Base-by-base conservation (phyloP, 2,329 filamentous ascomycete genomes). In the Talaromyces sp. region DNA sequence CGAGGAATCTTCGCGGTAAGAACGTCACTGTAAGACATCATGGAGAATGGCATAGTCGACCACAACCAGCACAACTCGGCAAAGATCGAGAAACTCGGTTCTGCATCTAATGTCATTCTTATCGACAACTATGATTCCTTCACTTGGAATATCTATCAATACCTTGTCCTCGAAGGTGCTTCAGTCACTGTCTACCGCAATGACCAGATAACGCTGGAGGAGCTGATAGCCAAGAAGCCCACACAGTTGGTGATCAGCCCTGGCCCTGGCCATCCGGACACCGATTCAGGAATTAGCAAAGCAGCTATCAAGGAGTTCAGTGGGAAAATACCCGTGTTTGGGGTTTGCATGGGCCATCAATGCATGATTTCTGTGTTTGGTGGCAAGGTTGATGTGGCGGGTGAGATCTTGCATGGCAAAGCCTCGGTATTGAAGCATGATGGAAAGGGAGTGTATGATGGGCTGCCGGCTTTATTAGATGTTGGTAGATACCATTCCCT, bases 61-160 rank as follows among this genome's bases (percentile, higher is more conserved):
- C 89, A 97, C 79, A 97, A 94, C 67, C 93, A 93, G 73, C 77
- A 73, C 73, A 89, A 97, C 78, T 90, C 92, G 66, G 85, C 90
- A 68, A 89, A 90, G 62, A 89, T 89, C 35, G 83, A 88, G 61
- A 88, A 89, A 39, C 83, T 97, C 61, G 78, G 89, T 27, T 93
- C 89, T 60, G 95, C 95, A 31, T 91, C 90, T 65, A 98, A 98
- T 79, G 85, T 98, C 66, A 87, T 99, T 68, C 85, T 99, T 69
- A 97, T 99, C 73, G 95, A 99, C 84, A 99, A 99, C 80, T 99
- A 98, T 79, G 95, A 99, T 80, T 98, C 95, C 3, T 99, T 99
- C 78, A 97, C 94, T 66, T 99, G 93, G 92, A 99, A 99, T 75
- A 92, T 99, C 66, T 99, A 98, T 78, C 96, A 99, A 78, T 99